Conservation (phyloP, 1,284 basidiomycete genomes). For the Ceratobasidium sp. region DNA sequence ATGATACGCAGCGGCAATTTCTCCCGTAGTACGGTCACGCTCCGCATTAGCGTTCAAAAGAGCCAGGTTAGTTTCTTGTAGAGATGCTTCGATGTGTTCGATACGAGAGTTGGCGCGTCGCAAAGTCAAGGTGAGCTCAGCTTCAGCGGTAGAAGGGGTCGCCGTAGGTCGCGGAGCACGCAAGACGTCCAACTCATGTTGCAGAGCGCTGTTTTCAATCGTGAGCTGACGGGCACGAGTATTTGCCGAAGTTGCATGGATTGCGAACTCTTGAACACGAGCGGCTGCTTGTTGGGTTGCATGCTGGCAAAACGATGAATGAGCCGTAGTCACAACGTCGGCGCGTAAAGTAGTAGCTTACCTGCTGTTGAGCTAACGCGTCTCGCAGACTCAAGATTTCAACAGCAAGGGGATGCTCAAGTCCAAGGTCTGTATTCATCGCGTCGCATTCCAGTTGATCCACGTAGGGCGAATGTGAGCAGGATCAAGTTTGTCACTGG, state of each 20-base stretch:
- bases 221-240: slow-evolving; percentile 67
- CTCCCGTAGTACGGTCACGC: slow-evolving; percentile 60
- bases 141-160: slow-evolving; percentile 65
- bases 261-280: slow-evolving; percentile 72
- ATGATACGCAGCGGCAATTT: slow-evolving; percentile 66
- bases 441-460: slow-evolving; percentile 37
- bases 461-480: too few species aligned
- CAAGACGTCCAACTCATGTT: slow-evolving; percentile 67
- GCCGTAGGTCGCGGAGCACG: slow-evolving; percentile 61
- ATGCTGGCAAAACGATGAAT: slow-evolving; percentile 61
- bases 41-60: slow-evolving; percentile 57
- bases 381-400: slow-evolving; percentile 39
- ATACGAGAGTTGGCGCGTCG: slow-evolving; percentile 77
- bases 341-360: background rate
- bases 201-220: slow-evolving; percentile 68
- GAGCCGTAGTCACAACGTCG: background rate
- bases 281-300: slow-evolving; percentile 74
- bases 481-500: too few species aligned
- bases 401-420: slow-evolving; percentile 41
- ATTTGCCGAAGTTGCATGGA: slow-evolving; percentile 66
- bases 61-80: slow-evolving; percentile 56
- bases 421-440: slow-evolving; percentile 38
- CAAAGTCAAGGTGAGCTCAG: slow-evolving; percentile 74
- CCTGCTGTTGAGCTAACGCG: slow-evolving; percentile 36
- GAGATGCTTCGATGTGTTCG: slow-evolving; percentile 67